phyloP scores from a whole-genome alignment of 306 rosid species.

The Rosa multiflora region DNA sequence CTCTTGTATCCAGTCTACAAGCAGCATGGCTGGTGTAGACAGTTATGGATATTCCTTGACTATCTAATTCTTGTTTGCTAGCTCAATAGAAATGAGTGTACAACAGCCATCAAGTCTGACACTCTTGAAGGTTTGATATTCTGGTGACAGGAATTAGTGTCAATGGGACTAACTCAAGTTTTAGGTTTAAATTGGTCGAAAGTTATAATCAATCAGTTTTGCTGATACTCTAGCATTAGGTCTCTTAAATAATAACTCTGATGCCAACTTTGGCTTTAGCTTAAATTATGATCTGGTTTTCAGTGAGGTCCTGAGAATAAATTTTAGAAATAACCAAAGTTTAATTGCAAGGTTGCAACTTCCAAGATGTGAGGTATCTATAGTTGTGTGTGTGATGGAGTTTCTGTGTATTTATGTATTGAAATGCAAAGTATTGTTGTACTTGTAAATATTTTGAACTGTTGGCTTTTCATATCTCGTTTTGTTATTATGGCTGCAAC shows the following conservation, averaged over 20 bases:
- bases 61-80: background rate
- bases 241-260: background rate
- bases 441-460: background rate
- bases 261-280: background rate
- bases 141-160: background rate
- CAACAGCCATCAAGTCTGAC: background rate
- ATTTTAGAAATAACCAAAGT: background rate
- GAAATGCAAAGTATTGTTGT: background rate
- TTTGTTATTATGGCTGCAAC: slow-evolving; percentile 6
- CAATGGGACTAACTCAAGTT: background rate
- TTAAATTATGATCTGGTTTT: background rate
- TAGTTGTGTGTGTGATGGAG: background rate
- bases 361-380: background rate
- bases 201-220: background rate
- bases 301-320: background rate
- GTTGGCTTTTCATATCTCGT: background rate
- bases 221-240: background rate
- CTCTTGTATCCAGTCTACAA: background rate
- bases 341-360: background rate
- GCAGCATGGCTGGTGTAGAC: background rate
- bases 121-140: background rate
- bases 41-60: background rate
- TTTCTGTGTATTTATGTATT: background rate
- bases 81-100: background rate
- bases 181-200: background rate